Conservation (phyloP, 2,329 filamentous ascomycete genomes). For the Colletotrichum endophyticum region DNA sequence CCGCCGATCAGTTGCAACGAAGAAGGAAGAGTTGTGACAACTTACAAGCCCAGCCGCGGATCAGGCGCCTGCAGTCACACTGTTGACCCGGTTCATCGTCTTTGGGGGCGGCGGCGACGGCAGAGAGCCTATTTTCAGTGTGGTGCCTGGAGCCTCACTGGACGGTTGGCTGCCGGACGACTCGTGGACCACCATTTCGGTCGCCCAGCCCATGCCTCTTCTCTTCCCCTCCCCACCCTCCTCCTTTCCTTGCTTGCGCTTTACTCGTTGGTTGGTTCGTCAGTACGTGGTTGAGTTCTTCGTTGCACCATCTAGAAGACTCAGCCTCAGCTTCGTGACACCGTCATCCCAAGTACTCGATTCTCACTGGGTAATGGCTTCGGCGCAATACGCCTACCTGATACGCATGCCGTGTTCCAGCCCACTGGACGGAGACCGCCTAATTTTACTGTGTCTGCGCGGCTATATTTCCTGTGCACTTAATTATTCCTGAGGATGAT, state of each 20-base stretch:
- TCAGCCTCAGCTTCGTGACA: not conserved
- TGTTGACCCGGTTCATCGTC: not conserved
- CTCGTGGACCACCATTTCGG: not conserved
- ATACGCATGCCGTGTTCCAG: not conserved
- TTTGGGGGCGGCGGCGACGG: not conserved
- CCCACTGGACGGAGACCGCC: not conserved
- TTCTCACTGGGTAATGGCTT: not conserved
- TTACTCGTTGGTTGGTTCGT: not conserved
- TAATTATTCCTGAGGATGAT: too few relatives aligned
- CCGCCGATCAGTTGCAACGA: not conserved
- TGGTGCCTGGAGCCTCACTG: not conserved
- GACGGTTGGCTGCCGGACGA: not conserved
- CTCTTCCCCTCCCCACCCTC: too few relatives aligned
- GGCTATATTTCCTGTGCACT: too few relatives aligned
- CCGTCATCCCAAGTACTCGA: not conserved
- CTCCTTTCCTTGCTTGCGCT: too few relatives aligned
- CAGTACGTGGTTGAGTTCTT: not conserved
- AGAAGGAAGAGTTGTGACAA: not conserved
- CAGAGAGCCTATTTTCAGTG: not conserved
- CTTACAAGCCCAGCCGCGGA: not conserved
- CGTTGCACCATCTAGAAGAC: not conserved
- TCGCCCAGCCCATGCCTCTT: not conserved
- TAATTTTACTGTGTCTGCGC: too few relatives aligned
- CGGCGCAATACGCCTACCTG: conserved; percentile 7
- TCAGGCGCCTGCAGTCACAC: not conserved